Evolutionary conservation across 2,329 filamentous ascomycete genomes (phyloP).

Genomic region (Bertia moriformis): DNA sequence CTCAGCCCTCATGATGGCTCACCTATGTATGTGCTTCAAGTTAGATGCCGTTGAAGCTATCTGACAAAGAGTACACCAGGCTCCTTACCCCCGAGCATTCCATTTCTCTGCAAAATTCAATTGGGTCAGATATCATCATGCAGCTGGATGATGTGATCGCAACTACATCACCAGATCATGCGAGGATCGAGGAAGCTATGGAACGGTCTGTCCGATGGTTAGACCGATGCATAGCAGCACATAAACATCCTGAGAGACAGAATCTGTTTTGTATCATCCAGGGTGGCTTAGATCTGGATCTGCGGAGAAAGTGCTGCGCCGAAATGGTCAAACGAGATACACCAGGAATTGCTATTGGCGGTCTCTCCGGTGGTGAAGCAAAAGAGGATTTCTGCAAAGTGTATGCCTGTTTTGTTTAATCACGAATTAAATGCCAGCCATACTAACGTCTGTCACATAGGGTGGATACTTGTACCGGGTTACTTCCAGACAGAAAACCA

Average conservation of each 20-base stretch:
- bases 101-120: constrained; percentile 56
- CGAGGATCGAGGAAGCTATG: constrained; percentile 53
- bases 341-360: constrained; percentile 58
- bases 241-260: constrained; percentile 45
- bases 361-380: constrained; percentile 53
- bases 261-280: constrained; percentile 65
- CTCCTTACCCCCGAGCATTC: constrained; percentile 60
- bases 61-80: background rate
- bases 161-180: constrained; percentile 51
- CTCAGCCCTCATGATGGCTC: constrained; percentile 53
- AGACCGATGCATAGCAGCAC: constrained; percentile 53
- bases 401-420: too few relatives aligned
- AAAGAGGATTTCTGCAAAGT: constrained; percentile 54
- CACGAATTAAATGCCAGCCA: too few relatives aligned
- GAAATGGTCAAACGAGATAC: constrained; percentile 55
- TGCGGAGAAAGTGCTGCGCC: constrained; percentile 44
- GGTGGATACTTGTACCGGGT: constrained; percentile 44
- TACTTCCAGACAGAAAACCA: constrained; percentile 49
- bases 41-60: background rate
- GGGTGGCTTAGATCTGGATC: constrained; percentile 48
- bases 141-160: constrained; percentile 61
- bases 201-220: constrained; percentile 54
- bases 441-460: background rate
- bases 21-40: constrained; percentile 30
- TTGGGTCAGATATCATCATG: constrained; percentile 62